Conservation (phyloP, 2,329 filamentous ascomycete genomes). For the Kalmusia sp. region DNA sequence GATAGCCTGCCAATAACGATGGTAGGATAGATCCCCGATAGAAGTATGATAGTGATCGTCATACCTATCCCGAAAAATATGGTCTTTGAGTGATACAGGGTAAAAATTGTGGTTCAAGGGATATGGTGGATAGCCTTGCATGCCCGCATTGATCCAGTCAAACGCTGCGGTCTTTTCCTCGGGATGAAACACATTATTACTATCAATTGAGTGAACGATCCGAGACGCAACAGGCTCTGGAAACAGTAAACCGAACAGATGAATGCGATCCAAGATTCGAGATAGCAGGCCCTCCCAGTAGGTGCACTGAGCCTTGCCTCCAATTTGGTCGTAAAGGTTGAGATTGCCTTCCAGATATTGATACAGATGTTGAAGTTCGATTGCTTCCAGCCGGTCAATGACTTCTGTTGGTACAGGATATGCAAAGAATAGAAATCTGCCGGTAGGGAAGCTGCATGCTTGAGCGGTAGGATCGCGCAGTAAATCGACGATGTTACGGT, state of each 20-base stretch:
- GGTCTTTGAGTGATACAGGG: too few relatives aligned
- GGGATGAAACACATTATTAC: neutral
- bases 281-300: neutral
- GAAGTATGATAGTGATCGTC: too few relatives aligned
- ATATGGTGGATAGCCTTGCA: too few relatives aligned
- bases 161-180: too few relatives aligned
- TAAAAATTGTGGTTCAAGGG: too few relatives aligned
- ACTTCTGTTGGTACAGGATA: neutral
- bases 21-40: too few relatives aligned
- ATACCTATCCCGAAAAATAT: too few relatives aligned
- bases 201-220: neutral
- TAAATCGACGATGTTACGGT: slow-evolving; percentile 3
- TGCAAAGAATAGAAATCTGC: slow-evolving; percentile 6
- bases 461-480: slow-evolving; percentile 1
- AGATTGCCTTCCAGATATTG: neutral
- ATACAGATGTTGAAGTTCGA: neutral
- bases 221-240: neutral
- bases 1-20: too few relatives aligned
- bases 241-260: too few relatives aligned
- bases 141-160: too few relatives aligned
- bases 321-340: neutral
- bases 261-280: neutral
- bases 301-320: too few relatives aligned
- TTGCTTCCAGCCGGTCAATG: neutral
- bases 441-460: slow-evolving; percentile 7